Evolutionary conservation across 2,329 filamentous ascomycete genomes (phyloP).

Genomic region (Niveomyces coronatus): DNA sequence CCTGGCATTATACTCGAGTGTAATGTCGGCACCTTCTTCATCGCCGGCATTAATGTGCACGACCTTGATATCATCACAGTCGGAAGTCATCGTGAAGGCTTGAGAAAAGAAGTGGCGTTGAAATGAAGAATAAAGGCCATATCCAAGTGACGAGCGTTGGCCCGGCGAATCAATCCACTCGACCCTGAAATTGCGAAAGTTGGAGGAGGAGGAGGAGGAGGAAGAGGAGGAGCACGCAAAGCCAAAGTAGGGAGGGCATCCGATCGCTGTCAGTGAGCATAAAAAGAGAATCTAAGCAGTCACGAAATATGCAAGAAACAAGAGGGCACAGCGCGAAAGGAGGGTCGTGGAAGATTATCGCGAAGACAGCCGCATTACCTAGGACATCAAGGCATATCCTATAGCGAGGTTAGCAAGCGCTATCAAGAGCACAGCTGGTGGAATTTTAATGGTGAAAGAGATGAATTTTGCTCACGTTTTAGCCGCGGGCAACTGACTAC

Average conservation of each 20-base stretch:
- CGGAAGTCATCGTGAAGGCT: not conserved
- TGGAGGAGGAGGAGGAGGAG: no score
- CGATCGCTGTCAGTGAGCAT: slow-evolving; percentile 14
- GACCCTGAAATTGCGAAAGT: no score
- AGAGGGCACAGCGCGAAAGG: slow-evolving; percentile 12
- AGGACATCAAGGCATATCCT: slow-evolving; percentile 19
- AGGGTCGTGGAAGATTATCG: slow-evolving; percentile 15
- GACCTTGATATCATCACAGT: slow-evolving; percentile 1
- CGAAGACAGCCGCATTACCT: slow-evolving; percentile 17
- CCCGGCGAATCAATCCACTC: no score
- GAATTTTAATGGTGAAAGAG: no score
- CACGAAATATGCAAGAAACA: slow-evolving; percentile 15
- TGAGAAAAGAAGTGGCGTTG: not conserved
- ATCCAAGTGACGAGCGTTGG: not conserved
- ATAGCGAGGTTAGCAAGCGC: slow-evolving; percentile 14
- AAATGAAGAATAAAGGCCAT: not conserved
- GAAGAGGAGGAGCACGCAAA: no score
- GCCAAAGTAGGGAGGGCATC: slow-evolving; percentile 18
- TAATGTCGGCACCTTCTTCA: slow-evolving; percentile 3
- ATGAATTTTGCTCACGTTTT: no score
- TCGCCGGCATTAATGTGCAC: slow-evolving; percentile 4
- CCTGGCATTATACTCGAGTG: slow-evolving; percentile 4
- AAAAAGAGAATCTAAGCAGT: slow-evolving; percentile 18
- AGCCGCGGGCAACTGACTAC: no score
- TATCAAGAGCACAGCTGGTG: no score